Evolutionary conservation across 768 basidiomycete genomes (phyloP), one percentile per base, ranked within the genome.

Genomic region (Kwoniella botswanensis): DNA sequence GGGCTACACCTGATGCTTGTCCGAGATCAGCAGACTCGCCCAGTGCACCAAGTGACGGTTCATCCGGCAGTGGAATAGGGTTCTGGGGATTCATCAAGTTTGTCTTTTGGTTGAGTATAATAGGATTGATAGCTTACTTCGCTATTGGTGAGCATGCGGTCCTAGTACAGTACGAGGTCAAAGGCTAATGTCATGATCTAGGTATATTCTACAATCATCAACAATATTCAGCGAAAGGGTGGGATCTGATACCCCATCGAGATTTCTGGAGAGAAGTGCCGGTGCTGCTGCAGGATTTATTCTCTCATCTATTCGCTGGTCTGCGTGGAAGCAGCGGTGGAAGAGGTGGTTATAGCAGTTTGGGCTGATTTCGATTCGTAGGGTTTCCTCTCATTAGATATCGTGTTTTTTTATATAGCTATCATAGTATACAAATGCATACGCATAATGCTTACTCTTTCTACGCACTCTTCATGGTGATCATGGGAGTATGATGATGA

Each of bases 201-300:
- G 84, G 84, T n/a, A 83, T 83, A 63, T 80, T 79, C 60, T 83
- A 84, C 74, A 84, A 84, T 53, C 82, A 81, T 56, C 80, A 83
- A 54, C 83, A 82, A 54, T 84, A 84, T 71, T 82, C 79, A 64
- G 83, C 84, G 1, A 75, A 70, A 62, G 84, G 84, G 0, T 79
- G 81, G 77, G 84, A 84, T 63, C 76, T 82, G 11, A 62, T 84
- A 21, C 84, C 84, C 1, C 82, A 84, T 65, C 78, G 82, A 22
- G 82, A 83, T 54, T 83, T 83, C 73, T 83, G 82, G 82, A 62
- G 79, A n/a, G 81, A 82, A 26, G 65, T 82, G 1, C 82, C 82
- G 13, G 65, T 65, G 3, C 50, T 82, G 24, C 22, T 76, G 10
- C 58, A 65, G 29, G 82, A 83, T 72, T 72, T 83, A 4, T 72